Conservation (phyloP, 805 yeast genomes). For the Saturnispora hagleri region DNA sequence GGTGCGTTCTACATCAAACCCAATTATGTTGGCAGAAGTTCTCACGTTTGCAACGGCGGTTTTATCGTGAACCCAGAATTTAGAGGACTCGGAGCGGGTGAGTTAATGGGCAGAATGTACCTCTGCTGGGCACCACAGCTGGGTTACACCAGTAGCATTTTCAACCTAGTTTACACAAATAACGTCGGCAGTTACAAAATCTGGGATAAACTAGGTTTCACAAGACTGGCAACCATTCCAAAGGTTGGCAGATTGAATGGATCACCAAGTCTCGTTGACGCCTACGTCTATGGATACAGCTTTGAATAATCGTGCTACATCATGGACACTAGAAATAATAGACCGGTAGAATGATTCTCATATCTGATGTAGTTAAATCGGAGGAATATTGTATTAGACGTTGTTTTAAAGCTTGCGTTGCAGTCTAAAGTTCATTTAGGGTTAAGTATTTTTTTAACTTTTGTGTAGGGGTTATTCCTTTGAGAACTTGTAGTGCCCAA, state of each 20-base stretch:
- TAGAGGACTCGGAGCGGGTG: slow-evolving; percentile 60
- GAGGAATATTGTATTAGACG: too few species aligned
- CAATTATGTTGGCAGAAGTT: slow-evolving; percentile 74
- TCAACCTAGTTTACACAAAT: slow-evolving; percentile 78
- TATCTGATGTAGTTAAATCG: too few species aligned
- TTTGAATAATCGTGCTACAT: slow-evolving; percentile 6
- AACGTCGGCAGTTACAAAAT: slow-evolving; percentile 65
- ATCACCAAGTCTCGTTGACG: slow-evolving; percentile 52
- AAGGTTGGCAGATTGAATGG: slow-evolving; percentile 72
- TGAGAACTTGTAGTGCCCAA: too few species aligned
- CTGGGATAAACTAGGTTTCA: slow-evolving; percentile 82
- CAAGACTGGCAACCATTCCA: slow-evolving; percentile 64
- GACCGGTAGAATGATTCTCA: too few species aligned
- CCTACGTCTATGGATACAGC: slow-evolving; percentile 67
- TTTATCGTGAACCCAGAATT: slow-evolving; percentile 53
- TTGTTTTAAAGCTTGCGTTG: too few species aligned
- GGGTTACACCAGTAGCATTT: slow-evolving; percentile 77
- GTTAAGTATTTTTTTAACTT: too few species aligned
- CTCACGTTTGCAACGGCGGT: slow-evolving; percentile 85
- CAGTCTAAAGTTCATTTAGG: too few species aligned
- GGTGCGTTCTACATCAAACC: slow-evolving; percentile 83
- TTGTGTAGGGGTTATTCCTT: too few species aligned
- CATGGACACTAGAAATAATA: too few species aligned
- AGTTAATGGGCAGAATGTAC: slow-evolving; percentile 57
- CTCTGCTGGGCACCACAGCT: slow-evolving; percentile 64